These are phyloP conservation scores for Neocatenulostroma microsporum DNA, from an alignment of 2,329 filamentous ascomycete genomes.

Conservation along the genomic window DNA sequence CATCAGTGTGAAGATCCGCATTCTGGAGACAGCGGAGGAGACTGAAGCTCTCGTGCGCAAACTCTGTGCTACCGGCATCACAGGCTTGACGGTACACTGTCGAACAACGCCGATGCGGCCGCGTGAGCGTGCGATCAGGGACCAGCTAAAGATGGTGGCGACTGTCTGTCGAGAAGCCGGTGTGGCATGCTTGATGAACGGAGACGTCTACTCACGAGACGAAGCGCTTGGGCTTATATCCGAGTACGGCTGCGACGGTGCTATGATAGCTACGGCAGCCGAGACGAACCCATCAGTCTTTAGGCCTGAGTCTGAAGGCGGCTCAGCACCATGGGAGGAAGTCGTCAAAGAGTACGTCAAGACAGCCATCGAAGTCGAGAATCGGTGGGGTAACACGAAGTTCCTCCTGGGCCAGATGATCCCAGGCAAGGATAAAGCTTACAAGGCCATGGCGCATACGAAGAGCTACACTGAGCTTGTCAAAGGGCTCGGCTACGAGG, in stretches of 20 bases:
- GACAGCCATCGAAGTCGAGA: constrained; percentile 66
- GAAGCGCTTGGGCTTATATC: constrained; percentile 62
- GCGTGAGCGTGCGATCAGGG: constrained; percentile 72
- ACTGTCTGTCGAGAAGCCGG: constrained; percentile 73
- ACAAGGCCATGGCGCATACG: constrained; percentile 53
- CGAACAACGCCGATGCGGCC: constrained; percentile 94
- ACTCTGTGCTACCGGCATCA: constrained; percentile 82
- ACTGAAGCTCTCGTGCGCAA: constrained; percentile 70
- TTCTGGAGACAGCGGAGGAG: constrained; percentile 67
- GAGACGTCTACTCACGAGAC: constrained; percentile 71
- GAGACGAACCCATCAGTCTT: constrained; percentile 91
- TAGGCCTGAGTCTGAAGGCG: constrained; percentile 59
- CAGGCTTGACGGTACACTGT: constrained; percentile 86
- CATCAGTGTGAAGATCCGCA: constrained; percentile 92
- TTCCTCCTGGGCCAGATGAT: constrained; percentile 80
- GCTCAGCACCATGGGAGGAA: constrained; percentile 64
- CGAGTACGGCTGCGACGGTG: constrained; percentile 82
- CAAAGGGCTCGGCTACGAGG: constrained; percentile 54
- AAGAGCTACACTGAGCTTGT: constrained; percentile 68
- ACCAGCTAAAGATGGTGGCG: constrained; percentile 76
- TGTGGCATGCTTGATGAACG: constrained; percentile 92
- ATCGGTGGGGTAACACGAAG: constrained; percentile 88
- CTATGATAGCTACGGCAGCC: constrained; percentile 92
- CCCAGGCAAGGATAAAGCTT: constrained; percentile 64
- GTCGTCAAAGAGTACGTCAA: constrained; percentile 70